Conservation (phyloP, 2,329 filamentous ascomycete genomes). For the Chaetomium globosum region DNA sequence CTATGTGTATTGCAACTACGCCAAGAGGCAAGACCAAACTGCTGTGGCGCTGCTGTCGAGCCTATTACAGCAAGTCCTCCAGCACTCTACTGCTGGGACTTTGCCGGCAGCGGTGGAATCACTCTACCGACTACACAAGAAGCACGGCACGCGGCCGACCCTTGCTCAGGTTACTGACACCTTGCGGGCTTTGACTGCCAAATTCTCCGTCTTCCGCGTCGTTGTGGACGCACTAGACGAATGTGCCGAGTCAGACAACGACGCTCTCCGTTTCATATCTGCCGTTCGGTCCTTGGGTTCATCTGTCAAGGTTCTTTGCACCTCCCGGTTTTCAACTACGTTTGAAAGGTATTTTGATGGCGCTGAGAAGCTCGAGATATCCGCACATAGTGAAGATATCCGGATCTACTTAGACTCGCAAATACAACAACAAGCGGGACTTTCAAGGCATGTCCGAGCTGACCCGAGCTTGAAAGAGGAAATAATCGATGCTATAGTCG, state of each 20-base stretch:
- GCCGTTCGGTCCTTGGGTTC: neutral
- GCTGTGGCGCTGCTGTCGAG: slow-evolving; percentile 2
- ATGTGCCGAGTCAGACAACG: slow-evolving; percentile 5
- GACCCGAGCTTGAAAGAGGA: slow-evolving; percentile 2
- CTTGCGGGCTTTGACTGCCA: neutral
- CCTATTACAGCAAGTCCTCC: neutral
- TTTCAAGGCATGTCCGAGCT: neutral
- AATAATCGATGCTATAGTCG: neutral
- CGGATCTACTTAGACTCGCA: neutral
- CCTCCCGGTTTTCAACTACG: slow-evolving; percentile 4
- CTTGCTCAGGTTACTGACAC: slow-evolving; percentile 1
- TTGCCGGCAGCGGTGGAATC: neutral
- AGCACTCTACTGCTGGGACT: neutral
- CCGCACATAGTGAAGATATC: neutral
- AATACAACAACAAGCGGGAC: slow-evolving; percentile 4
- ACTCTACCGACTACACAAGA: slow-evolving; percentile 2
- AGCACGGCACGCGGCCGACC: slow-evolving; percentile 9
- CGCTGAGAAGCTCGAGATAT: neutral
- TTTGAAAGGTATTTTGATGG: slow-evolving; percentile 6
- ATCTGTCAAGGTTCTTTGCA: slow-evolving; percentile 1
- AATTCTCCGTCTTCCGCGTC: neutral
- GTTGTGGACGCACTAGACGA: slow-evolving; percentile 14
- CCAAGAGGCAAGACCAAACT: neutral
- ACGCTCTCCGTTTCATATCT: slow-evolving; percentile 4
- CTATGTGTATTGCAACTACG: slow-evolving; percentile 11